phyloP scores from a whole-genome alignment of 78 protist genomes.

The Dictyostelium purpureum region DNA sequence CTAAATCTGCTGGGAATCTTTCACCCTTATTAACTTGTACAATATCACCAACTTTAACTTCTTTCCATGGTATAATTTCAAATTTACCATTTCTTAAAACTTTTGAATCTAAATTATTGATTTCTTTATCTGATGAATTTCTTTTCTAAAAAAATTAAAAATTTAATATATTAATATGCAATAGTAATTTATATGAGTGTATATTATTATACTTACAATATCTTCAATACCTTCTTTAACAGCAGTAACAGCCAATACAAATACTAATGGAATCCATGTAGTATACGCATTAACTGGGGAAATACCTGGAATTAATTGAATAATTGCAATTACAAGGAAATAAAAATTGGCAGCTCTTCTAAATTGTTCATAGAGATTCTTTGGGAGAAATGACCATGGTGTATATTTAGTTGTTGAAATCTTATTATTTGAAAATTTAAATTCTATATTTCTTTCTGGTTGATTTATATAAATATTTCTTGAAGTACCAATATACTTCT shows the following conservation, averaged over 20 bases:
- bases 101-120: conserved; percentile 42
- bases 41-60: conserved; percentile 70
- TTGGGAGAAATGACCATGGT: conserved; percentile 72
- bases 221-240: conserved; percentile 90
- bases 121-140: conserved; percentile 59
- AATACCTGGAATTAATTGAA: conserved; percentile 80
- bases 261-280: conserved; percentile 84
- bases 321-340: conserved; percentile 87
- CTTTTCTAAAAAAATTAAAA: conserved; percentile 35
- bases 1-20: conserved; percentile 93
- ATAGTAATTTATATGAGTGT: background rate
- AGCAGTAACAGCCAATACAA: conserved; percentile 86
- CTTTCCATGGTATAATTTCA: conserved; percentile 38
- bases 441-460: background rate
- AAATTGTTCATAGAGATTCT: conserved; percentile 86
- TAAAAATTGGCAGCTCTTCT: conserved; percentile 88
- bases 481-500: conserved; percentile 37
- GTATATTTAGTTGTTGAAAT: conserved; percentile 84
- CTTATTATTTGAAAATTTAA: conserved; percentile 36
- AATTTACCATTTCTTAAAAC: conserved; percentile 39
- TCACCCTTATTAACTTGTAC: conserved; percentile 67
- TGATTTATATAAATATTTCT: conserved; percentile 53
- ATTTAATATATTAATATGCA: background rate
- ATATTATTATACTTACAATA: conserved; percentile 56
- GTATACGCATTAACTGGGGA: conserved; percentile 89